These are phyloP conservation scores for Fagopyrum tataricum DNA, from an alignment of 148 eudicot species.

Conservation along the genomic window DNA sequence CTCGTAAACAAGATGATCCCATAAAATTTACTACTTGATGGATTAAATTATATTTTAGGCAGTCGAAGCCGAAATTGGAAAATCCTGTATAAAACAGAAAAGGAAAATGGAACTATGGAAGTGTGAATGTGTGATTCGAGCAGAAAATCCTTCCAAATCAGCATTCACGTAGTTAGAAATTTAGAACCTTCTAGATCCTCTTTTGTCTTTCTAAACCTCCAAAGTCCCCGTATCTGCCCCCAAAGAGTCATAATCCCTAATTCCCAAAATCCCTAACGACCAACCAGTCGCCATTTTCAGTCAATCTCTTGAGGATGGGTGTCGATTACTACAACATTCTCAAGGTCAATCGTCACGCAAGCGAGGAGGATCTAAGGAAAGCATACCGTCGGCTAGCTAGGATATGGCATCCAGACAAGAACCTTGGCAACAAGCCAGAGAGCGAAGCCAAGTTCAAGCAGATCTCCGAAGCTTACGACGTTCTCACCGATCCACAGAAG, in stretches of 20 bases:
- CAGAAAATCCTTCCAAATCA: background rate
- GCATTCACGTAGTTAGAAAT: background rate
- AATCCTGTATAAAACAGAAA: too few species aligned
- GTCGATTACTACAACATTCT: conserved; percentile 76
- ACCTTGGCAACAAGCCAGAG: conserved; percentile 32
- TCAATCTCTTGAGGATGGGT: conserved; percentile 39
- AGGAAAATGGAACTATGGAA: too few species aligned
- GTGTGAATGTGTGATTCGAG: too few species aligned
- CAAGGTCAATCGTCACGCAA: conserved; percentile 80
- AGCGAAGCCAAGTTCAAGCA: conserved; percentile 85
- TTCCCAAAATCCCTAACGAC: background rate
- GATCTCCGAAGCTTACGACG: conserved; percentile 90
- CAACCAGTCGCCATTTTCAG: background rate
- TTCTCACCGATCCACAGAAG: conserved; percentile 69
- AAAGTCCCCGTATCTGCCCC: background rate
- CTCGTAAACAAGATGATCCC: too few species aligned
- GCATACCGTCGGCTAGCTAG: conserved; percentile 73
- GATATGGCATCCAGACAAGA: conserved; percentile 83
- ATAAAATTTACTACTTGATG: too few species aligned
- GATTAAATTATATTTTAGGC: too few species aligned
- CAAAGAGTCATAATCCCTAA: background rate
- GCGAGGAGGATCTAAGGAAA: conserved; percentile 65
- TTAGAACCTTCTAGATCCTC: background rate
- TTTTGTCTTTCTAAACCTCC: background rate
- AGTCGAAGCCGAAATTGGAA: too few species aligned